Base-by-base conservation (phyloP, 1,284 basidiomycete species). In the Ceratobasidium sp. region DNA sequence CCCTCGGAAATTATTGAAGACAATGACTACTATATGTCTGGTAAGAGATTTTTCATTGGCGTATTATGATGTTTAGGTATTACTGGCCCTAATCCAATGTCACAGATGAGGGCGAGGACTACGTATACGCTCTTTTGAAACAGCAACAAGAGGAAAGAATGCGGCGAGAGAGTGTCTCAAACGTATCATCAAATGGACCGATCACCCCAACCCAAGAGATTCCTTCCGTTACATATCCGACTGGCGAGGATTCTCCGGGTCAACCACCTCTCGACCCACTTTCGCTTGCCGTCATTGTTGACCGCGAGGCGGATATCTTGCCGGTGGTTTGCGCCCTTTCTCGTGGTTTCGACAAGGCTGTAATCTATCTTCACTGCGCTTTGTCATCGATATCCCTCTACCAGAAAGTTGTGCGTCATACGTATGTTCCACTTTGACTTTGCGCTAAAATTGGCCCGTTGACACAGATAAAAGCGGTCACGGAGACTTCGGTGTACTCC, bases 381-480 rank as follows among this genome's bases (percentile, higher is more conserved):
- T 15, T 45, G 53, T 33, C n/a, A n/a, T 44, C 48, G 1, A 9
- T 67, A 1, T 45, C 27, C 11, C 15, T 67, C n/a, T 67, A 54
- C 45, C 65, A 67, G 33, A 67, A 67, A 24, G 31, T 65, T 24
- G 63, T 65, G 47, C 29, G 63, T 63, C 11, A 36, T n/a, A 48
- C 14, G 8, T 27, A n/a, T n/a, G n/a, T 8, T 27, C 45, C 27
- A 8, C 17, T 9, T n/a, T 6, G 17, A 48, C 48, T 6, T n/a
- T 36, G 5, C 15, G 36, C 19, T 47, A 36, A 48, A n/a, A 47
- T 31, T 15, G 22, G 1, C 8, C 45, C 19, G 9, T 8, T 7
- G 4, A 8, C 15, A 31, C 19, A 65, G 63, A 65, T 65, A 15
- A 65, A 65, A 51, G 44, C 8, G 1, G 45, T 51, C 15, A 51